phyloP scores from a whole-genome alignment of 352 stramenopile species.

The Aphanomyces cochlioides region DNA sequence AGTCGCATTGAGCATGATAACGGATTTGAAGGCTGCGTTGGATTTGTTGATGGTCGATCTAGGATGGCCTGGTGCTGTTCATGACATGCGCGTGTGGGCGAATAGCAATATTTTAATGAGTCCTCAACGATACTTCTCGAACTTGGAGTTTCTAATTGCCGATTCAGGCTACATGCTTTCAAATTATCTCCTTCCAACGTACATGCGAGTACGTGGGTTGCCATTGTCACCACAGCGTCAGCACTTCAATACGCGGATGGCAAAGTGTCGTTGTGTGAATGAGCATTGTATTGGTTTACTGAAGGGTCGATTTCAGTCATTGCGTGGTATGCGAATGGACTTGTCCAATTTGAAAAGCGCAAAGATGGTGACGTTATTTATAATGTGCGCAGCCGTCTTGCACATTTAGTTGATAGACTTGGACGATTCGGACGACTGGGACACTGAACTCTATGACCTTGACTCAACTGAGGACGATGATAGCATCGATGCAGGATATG shows the following conservation, averaged over 20 bases:
- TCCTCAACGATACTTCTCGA: not conserved
- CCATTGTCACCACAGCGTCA: not conserved
- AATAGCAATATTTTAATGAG: constrained; percentile 6
- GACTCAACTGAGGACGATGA: not conserved
- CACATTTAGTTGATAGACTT: too few species aligned
- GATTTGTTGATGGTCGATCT: constrained; percentile 23
- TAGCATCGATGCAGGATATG: too few species aligned
- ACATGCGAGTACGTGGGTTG: constrained; percentile 1
- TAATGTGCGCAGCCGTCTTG: too few species aligned
- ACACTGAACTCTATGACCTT: not conserved
- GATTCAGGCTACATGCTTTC: constrained; percentile 5
- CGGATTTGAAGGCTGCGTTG: constrained; percentile 3
- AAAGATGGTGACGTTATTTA: too few species aligned
- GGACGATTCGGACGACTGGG: not conserved
- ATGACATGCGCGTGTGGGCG: constrained; percentile 15
- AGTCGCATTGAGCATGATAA: not conserved
- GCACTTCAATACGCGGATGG: constrained; percentile 6
- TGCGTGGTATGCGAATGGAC: too few species aligned
- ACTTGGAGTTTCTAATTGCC: constrained; percentile 2
- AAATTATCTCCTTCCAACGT: not conserved
- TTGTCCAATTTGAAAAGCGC: too few species aligned
- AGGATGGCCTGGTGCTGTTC: constrained; percentile 3
- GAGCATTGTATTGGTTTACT: constrained; percentile 23
- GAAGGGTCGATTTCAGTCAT: constrained; percentile 20
- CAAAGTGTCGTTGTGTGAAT: too few species aligned